Conservation (phyloP, 208 protist genomes). For the Leishmania mexicana region DNA sequence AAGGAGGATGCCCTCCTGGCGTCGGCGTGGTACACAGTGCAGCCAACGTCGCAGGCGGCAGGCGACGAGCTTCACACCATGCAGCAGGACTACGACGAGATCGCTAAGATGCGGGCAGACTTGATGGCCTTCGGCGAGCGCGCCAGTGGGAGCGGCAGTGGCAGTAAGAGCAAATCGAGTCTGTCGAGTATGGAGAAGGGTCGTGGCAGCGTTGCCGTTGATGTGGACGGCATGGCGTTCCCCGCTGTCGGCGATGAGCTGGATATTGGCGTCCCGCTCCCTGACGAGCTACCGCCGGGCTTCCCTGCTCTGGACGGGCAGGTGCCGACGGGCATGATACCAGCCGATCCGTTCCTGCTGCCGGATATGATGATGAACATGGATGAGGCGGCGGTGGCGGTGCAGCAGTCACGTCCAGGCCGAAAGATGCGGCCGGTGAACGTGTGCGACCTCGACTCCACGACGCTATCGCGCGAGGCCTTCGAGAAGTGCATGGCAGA, state of each 20-base stretch:
- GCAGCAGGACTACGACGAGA: slow-evolving; percentile 84
- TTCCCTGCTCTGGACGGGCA: slow-evolving; percentile 31
- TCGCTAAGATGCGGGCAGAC: slow-evolving; percentile 82
- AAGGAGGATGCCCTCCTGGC: slow-evolving; percentile 45
- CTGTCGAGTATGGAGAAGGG: slow-evolving; percentile 86
- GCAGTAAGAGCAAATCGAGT: slow-evolving; percentile 83
- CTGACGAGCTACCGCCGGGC: slow-evolving; percentile 60
- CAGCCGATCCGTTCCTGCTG: slow-evolving; percentile 32
- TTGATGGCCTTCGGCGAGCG: slow-evolving; percentile 81
- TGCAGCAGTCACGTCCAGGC: slow-evolving; percentile 4
- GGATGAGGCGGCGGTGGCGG: slow-evolving; percentile 3
- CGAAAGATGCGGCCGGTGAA: slow-evolving; percentile 43
- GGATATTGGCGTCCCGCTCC: slow-evolving; percentile 82
- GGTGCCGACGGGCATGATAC: slow-evolving; percentile 13
- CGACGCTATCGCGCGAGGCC: slow-evolving; percentile 70
- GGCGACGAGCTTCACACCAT: slow-evolving; percentile 56
- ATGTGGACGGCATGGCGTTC: slow-evolving; percentile 42
- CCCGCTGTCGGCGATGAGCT: slow-evolving; percentile 60
- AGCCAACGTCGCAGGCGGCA: slow-evolving; percentile 63
- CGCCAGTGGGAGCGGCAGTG: slow-evolving; percentile 56
- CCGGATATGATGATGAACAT: slow-evolving; percentile 32
- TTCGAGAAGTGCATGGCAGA: slow-evolving; percentile 72
- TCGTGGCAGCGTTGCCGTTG: slow-evolving; percentile 58
- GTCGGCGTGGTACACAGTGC: slow-evolving; percentile 79
- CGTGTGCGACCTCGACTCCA: slow-evolving; percentile 65